Evolutionary conservation across 2,329 filamentous ascomycete genomes (phyloP).

Genomic region (Periglandula ipomoeae): DNA sequence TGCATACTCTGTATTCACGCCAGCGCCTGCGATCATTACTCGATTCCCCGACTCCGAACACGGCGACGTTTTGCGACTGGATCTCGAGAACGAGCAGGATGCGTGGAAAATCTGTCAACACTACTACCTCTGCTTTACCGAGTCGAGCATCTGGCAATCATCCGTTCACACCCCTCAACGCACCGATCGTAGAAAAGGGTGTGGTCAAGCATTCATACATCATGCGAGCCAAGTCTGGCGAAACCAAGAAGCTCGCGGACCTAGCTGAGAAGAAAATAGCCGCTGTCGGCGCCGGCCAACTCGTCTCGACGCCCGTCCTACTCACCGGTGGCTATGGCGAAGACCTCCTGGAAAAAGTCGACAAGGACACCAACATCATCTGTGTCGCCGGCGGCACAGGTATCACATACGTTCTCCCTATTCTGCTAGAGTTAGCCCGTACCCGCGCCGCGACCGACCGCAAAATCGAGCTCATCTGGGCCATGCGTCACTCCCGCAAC

Average conservation of each 20-base stretch:
- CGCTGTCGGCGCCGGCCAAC: slow-evolving; percentile 11
- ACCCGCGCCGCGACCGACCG: slow-evolving; percentile 35
- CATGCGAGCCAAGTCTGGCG: slow-evolving; percentile 47
- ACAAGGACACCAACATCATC: slow-evolving; percentile 29
- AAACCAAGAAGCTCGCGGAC: slow-evolving; percentile 46
- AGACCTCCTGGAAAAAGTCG: slow-evolving; percentile 31
- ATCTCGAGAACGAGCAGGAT: slow-evolving; percentile 52
- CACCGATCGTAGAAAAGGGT: slow-evolving; percentile 33
- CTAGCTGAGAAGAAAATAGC: slow-evolving; percentile 31
- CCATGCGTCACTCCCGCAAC: slow-evolving; percentile 44
- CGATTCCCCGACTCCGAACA: slow-evolving; percentile 46
- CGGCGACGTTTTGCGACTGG: slow-evolving; percentile 55
- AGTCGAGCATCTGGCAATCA: slow-evolving; percentile 64
- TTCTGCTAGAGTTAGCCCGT: slow-evolving; percentile 24
- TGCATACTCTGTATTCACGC: slow-evolving; percentile 38
- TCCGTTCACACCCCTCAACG: slow-evolving; percentile 56
- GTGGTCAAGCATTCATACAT: slow-evolving; percentile 45
- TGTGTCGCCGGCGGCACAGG: slow-evolving; percentile 32
- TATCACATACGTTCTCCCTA: slow-evolving; percentile 29
- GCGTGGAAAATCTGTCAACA: slow-evolving; percentile 61
- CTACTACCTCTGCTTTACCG: slow-evolving; percentile 60
- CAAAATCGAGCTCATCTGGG: slow-evolving; percentile 56
- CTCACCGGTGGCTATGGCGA: slow-evolving; percentile 57
- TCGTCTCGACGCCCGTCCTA: slow-evolving; percentile 42
- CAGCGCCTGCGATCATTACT: slow-evolving; percentile 34